phyloP scores from a whole-genome alignment of 2,329 filamentous ascomycete species.

The Fusarium acutatum region DNA sequence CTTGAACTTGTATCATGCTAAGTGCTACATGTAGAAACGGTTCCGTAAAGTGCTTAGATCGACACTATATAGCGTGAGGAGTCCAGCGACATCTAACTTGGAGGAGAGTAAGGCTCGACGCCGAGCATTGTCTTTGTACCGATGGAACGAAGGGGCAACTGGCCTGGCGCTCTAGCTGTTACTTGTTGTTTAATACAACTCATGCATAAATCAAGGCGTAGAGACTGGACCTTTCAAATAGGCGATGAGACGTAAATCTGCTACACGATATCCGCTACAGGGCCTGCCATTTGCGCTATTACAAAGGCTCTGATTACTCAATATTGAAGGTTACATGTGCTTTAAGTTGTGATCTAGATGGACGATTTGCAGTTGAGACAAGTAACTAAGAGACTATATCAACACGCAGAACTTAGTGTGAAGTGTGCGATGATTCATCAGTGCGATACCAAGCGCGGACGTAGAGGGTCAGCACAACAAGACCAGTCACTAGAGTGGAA shows the following conservation, averaged over 20 bases:
- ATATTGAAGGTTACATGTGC: rapidly evolving
- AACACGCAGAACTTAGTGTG: too few species aligned
- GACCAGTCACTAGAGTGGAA: too few species aligned
- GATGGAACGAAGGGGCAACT: not conserved
- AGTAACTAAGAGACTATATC: not conserved
- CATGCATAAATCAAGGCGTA: not conserved
- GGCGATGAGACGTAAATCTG: not conserved
- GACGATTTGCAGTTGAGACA: not conserved
- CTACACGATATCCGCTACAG: rapidly evolving
- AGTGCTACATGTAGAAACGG: not conserved
- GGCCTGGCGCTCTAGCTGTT: not conserved
- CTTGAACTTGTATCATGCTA: too few species aligned
- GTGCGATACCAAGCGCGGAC: rapidly evolving
- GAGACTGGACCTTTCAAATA: not conserved
- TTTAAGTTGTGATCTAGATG: rapidly evolving
- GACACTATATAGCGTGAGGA: not conserved
- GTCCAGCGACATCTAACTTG: not conserved
- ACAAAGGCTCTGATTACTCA: not conserved
- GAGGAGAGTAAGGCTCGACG: not conserved
- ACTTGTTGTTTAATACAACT: rapidly evolving
- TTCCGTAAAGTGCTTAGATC: not conserved
- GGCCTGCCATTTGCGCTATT: not conserved
- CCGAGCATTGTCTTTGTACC: not conserved
- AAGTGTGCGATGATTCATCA: not conserved
- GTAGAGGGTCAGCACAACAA: not conserved